phyloP scores from a whole-genome alignment of 768 basidiomycete genomes.

The Kwoniella europaea region DNA sequence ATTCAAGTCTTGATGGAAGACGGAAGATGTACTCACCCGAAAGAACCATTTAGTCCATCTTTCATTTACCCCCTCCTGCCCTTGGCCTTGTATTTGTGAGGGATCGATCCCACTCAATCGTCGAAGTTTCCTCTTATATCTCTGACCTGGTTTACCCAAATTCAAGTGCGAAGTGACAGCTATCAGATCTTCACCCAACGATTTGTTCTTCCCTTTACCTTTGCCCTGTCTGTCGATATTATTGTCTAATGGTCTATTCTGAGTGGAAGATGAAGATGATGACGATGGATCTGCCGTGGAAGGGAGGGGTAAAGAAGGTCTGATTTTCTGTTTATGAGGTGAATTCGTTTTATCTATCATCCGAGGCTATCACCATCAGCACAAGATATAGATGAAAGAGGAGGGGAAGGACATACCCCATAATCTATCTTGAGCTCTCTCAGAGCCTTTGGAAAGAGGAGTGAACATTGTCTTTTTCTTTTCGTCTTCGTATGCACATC shows the following conservation, averaged over 20 bases:
- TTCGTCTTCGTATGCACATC: background rate
- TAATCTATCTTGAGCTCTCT: slow-evolving; percentile 51
- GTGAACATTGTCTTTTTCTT: slow-evolving; percentile 45
- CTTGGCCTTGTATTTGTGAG: background rate
- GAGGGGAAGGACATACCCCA: slow-evolving; percentile 43
- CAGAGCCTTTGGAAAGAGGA: slow-evolving; percentile 54
- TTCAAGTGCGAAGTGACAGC: slow-evolving; percentile 5
- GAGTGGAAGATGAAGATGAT: slow-evolving; percentile 5
- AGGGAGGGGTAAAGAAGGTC: slow-evolving; percentile 12
- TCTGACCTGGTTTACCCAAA: slow-evolving; percentile 9
- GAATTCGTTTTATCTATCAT: slow-evolving; percentile 42
- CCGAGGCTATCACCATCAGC: background rate
- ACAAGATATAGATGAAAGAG: background rate
- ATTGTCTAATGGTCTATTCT: background rate
- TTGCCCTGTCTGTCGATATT: background rate
- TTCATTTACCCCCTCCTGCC: slow-evolving; percentile 7
- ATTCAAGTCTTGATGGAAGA: too few relatives aligned
- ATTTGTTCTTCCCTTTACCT: slow-evolving; percentile 7
- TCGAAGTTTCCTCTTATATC: slow-evolving; percentile 22
- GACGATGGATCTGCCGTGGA: slow-evolving; percentile 16
- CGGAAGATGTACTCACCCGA: slow-evolving; percentile 27
- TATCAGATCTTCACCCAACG: slow-evolving; percentile 6
- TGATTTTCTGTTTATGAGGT: slow-evolving; percentile 30
- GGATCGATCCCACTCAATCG: slow-evolving; percentile 16
- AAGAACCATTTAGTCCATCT: slow-evolving; percentile 43